Evolutionary conservation across 495 filamentous ascomycete genomes (phyloP).

Genomic region (Penicillium paxilli): DNA sequence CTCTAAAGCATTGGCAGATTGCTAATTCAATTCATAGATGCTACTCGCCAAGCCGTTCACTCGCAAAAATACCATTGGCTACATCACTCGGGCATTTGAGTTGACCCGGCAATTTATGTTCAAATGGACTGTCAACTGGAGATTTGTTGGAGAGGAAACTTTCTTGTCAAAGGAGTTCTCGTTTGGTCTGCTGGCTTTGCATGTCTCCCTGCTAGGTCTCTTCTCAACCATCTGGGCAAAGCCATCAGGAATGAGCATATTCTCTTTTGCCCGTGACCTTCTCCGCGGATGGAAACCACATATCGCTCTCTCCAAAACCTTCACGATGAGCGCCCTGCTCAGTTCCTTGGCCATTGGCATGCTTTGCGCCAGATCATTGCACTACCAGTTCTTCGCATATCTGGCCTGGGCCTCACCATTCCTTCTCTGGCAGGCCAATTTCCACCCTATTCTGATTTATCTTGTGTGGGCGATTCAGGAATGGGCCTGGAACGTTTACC

Average conservation of each 20-base stretch:
- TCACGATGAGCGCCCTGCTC: conserved; percentile 76
- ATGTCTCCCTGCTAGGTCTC: conserved; percentile 61
- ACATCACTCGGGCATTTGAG: conserved; percentile 82
- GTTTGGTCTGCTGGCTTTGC: conserved; percentile 62
- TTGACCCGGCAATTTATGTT: conserved; percentile 86
- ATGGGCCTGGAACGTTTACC: conserved; percentile 95
- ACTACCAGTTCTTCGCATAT: conserved; percentile 98
- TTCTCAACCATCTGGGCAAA: conserved; percentile 63
- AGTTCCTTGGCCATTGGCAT: conserved; percentile 81
- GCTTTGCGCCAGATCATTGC: conserved; percentile 85
- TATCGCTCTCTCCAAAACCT: conserved; percentile 64
- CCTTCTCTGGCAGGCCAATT: conserved; percentile 78
- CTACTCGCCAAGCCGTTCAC: conserved; percentile 78
- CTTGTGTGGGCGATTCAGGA: conserved; percentile 81
- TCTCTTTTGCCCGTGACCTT: conserved; percentile 50
- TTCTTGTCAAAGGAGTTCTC: conserved; percentile 81
- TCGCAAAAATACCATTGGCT: conserved; percentile 62
- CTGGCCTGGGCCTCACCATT: conserved; percentile 90
- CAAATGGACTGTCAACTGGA: conserved; percentile 99
- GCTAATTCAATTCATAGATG: conserved; percentile 36
- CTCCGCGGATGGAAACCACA: conserved; percentile 56
- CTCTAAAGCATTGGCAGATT: background rate
- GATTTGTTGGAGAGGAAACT: conserved; percentile 78
- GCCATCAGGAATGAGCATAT: conserved; percentile 47
- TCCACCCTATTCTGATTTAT: conserved; percentile 72